Base-by-base conservation (phyloP, 2,329 filamentous ascomycete genomes). In the Torrubiellomyces zombiae region DNA sequence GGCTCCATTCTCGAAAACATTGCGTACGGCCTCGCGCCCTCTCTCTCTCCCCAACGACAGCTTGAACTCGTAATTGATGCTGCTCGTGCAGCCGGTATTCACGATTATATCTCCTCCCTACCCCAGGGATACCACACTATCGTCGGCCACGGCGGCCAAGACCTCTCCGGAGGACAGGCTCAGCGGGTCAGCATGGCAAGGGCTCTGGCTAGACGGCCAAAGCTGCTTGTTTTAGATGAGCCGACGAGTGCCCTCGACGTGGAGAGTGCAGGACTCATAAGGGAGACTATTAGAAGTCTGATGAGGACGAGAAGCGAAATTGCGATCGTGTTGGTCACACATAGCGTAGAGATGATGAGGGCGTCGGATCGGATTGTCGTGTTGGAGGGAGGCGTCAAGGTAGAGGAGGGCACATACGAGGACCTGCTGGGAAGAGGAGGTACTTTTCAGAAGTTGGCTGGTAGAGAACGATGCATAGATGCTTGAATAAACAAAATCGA, bases 281-380 rank as follows among this genome's bases (percentile, higher is more conserved):
- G 77, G 9, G 50, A 63, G 7, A 75, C 75, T 0, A 58, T 92
- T 20, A 47, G 47, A 18, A 41, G 42, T 0, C 48, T 89, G 2
- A 53, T 74, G 9, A 32, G 37, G 1, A 28, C 30, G 30, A 7
- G 32, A 4, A 25, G 25, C 8, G 55, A 53, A 0, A 63, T 81
- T 46, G 77, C 77, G 0, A 68, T 92, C 0, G 58, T 94, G 10
- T 63, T 91, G 14, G 75, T 92, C 19, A 93, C 83, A 24, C 86
- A 94, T 50, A 68, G 64, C 28, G 60, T 57, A 32, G 75, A 86
- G 41, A 91, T 93, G 81, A 94, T 95, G 79, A 61, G 63, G 29
- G 66, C 80, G 30, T 78, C 76, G 1, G 73, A 82, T 43, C 60
- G 67, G 21, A 56, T 94, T 6, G 57, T 86, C 1, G 68, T 94